These are phyloP conservation scores for Quercus berberidifolia DNA, from an alignment of 306 rosid species.

Conservation along the genomic window DNA sequence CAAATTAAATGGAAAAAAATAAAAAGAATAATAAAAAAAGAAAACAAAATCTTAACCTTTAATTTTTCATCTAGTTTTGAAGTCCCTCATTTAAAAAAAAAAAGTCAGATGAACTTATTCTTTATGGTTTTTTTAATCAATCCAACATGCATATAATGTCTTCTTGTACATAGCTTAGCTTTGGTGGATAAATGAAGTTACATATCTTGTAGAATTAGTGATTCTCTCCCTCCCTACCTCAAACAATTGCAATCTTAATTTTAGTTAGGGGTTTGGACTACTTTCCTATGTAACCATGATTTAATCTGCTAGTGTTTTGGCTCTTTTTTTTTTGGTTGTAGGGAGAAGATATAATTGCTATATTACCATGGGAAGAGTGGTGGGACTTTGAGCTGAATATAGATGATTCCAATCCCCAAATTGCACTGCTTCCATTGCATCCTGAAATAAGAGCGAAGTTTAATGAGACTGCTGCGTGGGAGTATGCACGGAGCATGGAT, in stretches of 20 bases:
- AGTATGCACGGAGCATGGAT: slow-evolving; percentile 79
- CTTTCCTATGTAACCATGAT: background rate
- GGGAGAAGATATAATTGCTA: slow-evolving; percentile 88
- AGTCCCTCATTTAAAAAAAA: background rate
- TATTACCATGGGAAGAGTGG: slow-evolving; percentile 96
- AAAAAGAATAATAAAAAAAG: too few species aligned
- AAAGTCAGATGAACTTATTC: background rate
- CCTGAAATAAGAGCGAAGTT: slow-evolving; percentile 77
- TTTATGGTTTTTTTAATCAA: background rate
- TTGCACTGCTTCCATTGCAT: slow-evolving; percentile 90
- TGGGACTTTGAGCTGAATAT: slow-evolving; percentile 81
- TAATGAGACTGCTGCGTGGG: slow-evolving; percentile 98
- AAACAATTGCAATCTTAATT: background rate
- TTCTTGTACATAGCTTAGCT: background rate
- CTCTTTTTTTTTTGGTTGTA: slow-evolving; percentile 26
- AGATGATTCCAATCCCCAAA: slow-evolving; percentile 90
- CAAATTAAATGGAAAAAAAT: too few species aligned
- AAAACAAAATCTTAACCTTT: background rate
- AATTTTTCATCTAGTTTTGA: background rate
- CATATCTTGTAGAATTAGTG: background rate
- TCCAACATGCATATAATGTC: background rate
- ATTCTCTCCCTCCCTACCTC: background rate
- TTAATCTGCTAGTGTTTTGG: slow-evolving; percentile 13
- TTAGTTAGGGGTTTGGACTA: background rate
- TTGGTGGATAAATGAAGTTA: background rate